Evolutionary conservation across 2,329 filamentous ascomycete genomes (phyloP), one percentile per base, ranked within the genome.

Genomic region (Pezicula radicicola): DNA sequence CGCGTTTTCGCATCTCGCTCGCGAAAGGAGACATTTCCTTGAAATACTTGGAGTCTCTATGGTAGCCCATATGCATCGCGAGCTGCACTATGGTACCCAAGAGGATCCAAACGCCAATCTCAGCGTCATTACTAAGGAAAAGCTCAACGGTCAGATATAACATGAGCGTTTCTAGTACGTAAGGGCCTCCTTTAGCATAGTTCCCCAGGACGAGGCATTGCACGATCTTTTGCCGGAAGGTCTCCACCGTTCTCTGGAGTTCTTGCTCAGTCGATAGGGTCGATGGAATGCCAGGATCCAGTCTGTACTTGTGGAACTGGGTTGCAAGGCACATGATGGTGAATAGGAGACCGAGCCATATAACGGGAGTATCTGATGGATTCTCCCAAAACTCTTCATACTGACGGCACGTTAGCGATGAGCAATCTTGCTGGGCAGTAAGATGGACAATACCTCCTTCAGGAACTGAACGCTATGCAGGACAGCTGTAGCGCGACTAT

Each of bases 1-100:
- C 66, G 52, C 84, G 72, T 28, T 83, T 74, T 55, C 84, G 75
- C 81, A 87, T 91, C 66, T 82, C 78, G 12, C 74, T 76, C 46
- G 80, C 71, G 51, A 77, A 81, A 0, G 74, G 66, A 1, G 75
- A 70, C 25, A 81, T 72, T 43, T 70, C 71, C 5, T 73, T 70
- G 33, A 48, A 49, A 59, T 75, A 73, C 60, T 67, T 71, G 3
- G 79, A 74, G 56, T 83, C 79, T 21, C 79, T 74, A 58, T 82
- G 79, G 15, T 80, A 68, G 15, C 79, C 79, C 75, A 81, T 78
- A 60, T 79, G 79, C 51, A 83, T 66, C 71, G 81, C 78, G 6
- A 82, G 64, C 5, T 78, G 75, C 46, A 81, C 69, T 39, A 74
- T 69, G 3, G 78, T 72, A 7, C 73, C 72, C 0, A 72, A 73